Percentiles rank a stretch among this genome's conserved stretches.
These are phyloP conservation scores for Pyropia haitanensis DNA, from an alignment of 23 red algal species.

Conservation along the genomic window DNA sequence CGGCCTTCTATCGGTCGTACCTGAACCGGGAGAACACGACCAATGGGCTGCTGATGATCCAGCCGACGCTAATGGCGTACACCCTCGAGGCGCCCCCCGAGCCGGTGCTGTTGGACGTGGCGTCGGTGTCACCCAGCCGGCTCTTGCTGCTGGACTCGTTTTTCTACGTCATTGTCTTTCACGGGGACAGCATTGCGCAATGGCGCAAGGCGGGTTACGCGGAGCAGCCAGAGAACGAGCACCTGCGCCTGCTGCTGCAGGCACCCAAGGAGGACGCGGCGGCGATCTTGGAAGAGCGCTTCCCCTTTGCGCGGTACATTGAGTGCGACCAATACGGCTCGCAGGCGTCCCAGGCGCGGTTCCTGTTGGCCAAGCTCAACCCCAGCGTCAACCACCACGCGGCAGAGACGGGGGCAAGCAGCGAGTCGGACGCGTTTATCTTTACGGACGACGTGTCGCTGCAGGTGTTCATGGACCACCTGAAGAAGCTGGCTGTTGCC, in stretches of 20 bases:
- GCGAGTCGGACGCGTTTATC: constrained; percentile 32
- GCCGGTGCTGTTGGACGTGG: constrained; percentile 90
- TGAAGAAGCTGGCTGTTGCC: constrained; percentile 53
- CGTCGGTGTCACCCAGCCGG: constrained; percentile 59
- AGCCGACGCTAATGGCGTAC: constrained; percentile 90
- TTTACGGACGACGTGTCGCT: constrained; percentile 95
- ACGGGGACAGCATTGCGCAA: constrained; percentile 63
- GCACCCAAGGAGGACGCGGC: constrained; percentile 83
- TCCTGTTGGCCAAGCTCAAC: constrained; percentile 97
- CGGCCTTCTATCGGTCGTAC: constrained; percentile 85
- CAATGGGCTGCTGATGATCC: constrained; percentile 95
- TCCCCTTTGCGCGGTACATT: constrained; percentile 94
- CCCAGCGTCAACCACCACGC: constrained; percentile 81
- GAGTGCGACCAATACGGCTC: constrained; percentile 89
- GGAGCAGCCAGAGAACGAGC: constrained; percentile 59
- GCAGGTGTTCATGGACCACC: constrained; percentile 86
- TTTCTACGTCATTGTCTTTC: constrained; percentile 97
- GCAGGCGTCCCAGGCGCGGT: constrained; percentile 70
- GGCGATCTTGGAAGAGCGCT: constrained; percentile 70
- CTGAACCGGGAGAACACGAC: constrained; percentile 81
- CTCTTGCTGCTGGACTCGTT: constrained; percentile 93
- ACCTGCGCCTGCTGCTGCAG: constrained; percentile 78
- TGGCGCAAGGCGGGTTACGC: constrained; percentile 96
- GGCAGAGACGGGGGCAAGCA: constrained; percentile 33
- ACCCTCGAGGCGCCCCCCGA: constrained; percentile 63